phyloP scores from a whole-genome alignment of 139 green algal species.

The Nannochloris sp. region DNA sequence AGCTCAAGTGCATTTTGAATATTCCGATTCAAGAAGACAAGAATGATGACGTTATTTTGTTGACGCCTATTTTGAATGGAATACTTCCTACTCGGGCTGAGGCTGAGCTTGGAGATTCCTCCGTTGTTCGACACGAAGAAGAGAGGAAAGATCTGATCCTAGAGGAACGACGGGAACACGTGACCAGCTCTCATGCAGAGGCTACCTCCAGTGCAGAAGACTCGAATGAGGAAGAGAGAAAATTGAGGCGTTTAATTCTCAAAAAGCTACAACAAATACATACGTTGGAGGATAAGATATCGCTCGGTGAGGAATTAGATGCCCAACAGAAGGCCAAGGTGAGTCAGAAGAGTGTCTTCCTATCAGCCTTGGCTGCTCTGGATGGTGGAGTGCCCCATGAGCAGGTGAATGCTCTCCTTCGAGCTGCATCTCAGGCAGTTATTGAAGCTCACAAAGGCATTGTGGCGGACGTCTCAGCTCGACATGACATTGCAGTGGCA shows the following conservation, averaged over 20 bases:
- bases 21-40: neutral
- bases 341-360: slow-evolving; percentile 30
- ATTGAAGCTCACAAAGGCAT: neutral
- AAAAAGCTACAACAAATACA: slow-evolving; percentile 83
- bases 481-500: neutral
- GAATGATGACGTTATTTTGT: neutral
- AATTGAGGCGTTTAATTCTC: slow-evolving; percentile 32
- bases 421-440: neutral
- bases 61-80: neutral
- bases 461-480: neutral
- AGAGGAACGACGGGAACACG: neutral
- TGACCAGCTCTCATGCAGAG: neutral
- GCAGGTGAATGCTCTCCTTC: slow-evolving; percentile 17
- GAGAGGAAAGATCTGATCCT: no score
- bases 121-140: no score
- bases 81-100: neutral
- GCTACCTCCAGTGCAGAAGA: neutral
- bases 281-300: slow-evolving; percentile 25
- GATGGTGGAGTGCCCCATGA: slow-evolving; percentile 29
- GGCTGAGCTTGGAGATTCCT: slow-evolving; percentile 1
- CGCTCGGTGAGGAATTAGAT: slow-evolving; percentile 39
- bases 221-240: slow-evolving; percentile 4
- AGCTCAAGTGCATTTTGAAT: slow-evolving; percentile 19
- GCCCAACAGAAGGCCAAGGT: slow-evolving; percentile 71
- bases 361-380: slow-evolving; percentile 38